A percentile compares a stretch with the other conserved stretches of the same genome.
These are phyloP conservation scores for Uronychia setigera DNA, from an alignment of 73 alveolate species.

Conservation along the genomic window DNA sequence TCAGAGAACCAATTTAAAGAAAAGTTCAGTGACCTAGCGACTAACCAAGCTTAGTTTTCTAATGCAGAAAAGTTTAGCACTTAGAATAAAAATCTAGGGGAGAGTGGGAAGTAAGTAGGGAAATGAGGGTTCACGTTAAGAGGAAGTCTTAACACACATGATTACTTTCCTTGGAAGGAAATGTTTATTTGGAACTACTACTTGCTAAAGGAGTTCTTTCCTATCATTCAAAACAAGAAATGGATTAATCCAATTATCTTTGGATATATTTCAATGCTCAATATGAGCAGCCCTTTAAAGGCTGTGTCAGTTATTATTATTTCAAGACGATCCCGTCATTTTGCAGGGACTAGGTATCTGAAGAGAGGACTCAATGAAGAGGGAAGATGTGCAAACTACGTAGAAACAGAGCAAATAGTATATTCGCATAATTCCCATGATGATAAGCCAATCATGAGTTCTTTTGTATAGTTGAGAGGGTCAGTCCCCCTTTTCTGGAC, in stretches of 20 bases:
- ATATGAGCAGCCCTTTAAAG: conserved; percentile 42
- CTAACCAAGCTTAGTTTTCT: not conserved
- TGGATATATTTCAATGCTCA: conserved; percentile 80
- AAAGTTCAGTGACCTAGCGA: not conserved
- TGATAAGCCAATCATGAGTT: conserved; percentile 74
- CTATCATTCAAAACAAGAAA: conserved; percentile 67
- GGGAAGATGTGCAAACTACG: conserved; percentile 92
- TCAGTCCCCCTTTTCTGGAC: conserved; percentile 96
- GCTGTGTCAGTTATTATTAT: conserved; percentile 64
- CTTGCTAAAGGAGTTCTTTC: conserved; percentile 70
- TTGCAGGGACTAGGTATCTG: conserved; percentile 94
- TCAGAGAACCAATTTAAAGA: not conserved
- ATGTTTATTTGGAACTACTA: conserved; percentile 91
- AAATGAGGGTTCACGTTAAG: not conserved
- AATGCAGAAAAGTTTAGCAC: not conserved
- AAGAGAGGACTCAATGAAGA: conserved; percentile 95
- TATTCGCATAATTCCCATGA: conserved; percentile 65
- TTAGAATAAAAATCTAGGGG: not conserved
- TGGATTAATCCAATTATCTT: conserved; percentile 94
- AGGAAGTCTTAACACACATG: conserved; percentile 11
- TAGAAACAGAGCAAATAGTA: conserved; percentile 90
- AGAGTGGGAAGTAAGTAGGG: not conserved
- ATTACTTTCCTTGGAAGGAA: conserved; percentile 67
- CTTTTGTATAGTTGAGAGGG: conserved; percentile 94
- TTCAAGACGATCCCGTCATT: conserved; percentile 86